phyloP scores from a whole-genome alignment of 2,329 filamentous ascomycete genomes.

The Botrytis porri region DNA sequence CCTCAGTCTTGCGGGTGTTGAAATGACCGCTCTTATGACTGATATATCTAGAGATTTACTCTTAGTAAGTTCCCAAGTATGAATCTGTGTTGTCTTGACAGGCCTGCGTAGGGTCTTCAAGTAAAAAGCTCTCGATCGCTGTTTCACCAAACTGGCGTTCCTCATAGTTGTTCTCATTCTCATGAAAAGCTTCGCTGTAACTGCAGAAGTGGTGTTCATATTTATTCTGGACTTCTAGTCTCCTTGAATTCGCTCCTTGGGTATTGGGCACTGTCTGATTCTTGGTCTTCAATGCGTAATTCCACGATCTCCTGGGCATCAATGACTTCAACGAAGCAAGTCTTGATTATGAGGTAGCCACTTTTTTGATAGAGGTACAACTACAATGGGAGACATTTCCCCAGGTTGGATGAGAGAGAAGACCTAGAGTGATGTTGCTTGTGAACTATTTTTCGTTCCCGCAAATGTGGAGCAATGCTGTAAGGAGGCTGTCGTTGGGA shows the following conservation, averaged over 20 bases:
- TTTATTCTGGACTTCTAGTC: not conserved
- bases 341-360: not conserved
- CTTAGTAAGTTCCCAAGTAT: not conserved
- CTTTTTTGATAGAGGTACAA: not conserved
- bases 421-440: not conserved
- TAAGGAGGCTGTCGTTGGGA: not conserved
- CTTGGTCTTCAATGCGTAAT: not conserved
- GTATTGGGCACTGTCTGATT: not conserved
- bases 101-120: not conserved
- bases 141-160: not conserved
- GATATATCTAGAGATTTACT: not conserved
- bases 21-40: not conserved
- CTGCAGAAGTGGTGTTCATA: not conserved
- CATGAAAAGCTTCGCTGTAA: not conserved
- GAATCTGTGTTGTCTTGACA: not conserved
- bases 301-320: not conserved
- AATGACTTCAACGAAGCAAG: not conserved
- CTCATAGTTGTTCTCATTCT: not conserved
- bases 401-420: not conserved
- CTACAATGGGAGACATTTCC: not conserved
- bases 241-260: not conserved
- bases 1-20: not conserved
- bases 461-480: not conserved
- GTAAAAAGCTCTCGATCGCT: not conserved
- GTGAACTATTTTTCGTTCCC: not conserved